A percentile compares a stretch with the other conserved stretches of the same genome.
These are phyloP conservation scores for Dendrocalamus sinicus DNA, from an alignment of 176 grass and related monocot genomes.

Conservation along the genomic window DNA sequence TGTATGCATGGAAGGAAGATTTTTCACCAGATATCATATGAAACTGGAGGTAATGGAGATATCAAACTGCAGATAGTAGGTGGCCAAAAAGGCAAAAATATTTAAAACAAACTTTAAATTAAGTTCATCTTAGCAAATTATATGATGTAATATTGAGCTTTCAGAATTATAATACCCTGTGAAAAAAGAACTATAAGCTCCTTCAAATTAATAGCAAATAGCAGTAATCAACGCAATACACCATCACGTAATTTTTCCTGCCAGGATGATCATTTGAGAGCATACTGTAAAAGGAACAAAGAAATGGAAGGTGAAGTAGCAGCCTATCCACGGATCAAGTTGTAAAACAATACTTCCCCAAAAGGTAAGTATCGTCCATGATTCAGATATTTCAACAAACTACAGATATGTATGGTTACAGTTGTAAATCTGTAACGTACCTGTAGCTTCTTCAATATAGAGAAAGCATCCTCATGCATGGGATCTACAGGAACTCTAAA, in stretches of 20 bases:
- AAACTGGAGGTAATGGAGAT: neutral
- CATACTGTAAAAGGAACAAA: neutral
- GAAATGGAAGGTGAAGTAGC: neutral
- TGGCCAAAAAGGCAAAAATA: neutral
- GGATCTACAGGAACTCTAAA: slow-evolving; percentile 65
- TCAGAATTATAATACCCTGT: neutral
- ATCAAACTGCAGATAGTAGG: neutral
- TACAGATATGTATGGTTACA: neutral
- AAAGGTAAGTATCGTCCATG: neutral
- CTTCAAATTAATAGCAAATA: neutral
- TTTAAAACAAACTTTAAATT: neutral
- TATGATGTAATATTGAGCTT: neutral
- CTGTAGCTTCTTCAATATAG: slow-evolving; percentile 88
- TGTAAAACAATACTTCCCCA: neutral
- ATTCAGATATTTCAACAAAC: neutral
- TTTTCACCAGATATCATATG: slow-evolving; percentile 18
- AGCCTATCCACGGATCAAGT: neutral
- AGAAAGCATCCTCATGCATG: slow-evolving; percentile 73
- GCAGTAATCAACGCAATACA: neutral
- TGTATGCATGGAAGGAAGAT: neutral
- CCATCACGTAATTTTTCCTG: neutral
- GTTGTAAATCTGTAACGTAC: slow-evolving; percentile 44
- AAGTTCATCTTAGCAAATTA: slow-evolving; percentile 8
- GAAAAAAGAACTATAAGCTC: slow-evolving; percentile 10
- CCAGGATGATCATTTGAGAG: neutral